These are phyloP conservation scores for Phytophthora sp. DNA, from an alignment of 352 stramenopile genomes.

Conservation along the genomic window DNA sequence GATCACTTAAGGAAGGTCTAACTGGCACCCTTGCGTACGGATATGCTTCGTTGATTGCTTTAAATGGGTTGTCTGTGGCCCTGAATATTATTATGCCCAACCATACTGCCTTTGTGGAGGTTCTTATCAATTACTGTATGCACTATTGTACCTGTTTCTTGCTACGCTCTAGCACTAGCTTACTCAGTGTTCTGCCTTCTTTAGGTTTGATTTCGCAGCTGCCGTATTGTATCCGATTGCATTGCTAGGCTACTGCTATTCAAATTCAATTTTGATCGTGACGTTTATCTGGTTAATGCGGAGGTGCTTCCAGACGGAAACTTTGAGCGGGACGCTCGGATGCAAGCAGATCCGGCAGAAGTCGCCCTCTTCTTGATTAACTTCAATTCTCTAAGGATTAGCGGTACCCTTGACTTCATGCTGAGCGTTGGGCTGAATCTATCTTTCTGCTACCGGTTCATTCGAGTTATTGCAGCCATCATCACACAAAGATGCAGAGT, in stretches of 20 bases:
- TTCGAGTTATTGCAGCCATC: constrained; percentile 22
- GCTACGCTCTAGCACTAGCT: too few species aligned
- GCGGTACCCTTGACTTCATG: constrained; percentile 30
- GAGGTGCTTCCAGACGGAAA: constrained; percentile 20
- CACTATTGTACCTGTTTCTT: constrained; percentile 18
- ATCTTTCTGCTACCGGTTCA: constrained; percentile 37
- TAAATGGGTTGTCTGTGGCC: constrained; percentile 29
- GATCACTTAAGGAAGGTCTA: constrained; percentile 25
- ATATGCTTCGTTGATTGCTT: constrained; percentile 23
- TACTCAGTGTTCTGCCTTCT: background rate
- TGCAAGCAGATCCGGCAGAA: constrained; percentile 32
- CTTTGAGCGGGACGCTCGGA: constrained; percentile 34
- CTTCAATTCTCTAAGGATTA: constrained; percentile 42
- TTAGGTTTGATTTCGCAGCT: constrained; percentile 41
- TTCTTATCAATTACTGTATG: constrained; percentile 43
- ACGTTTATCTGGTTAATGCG: constrained; percentile 20
- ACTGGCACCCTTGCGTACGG: constrained; percentile 18
- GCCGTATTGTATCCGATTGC: constrained; percentile 35
- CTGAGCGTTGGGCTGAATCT: constrained; percentile 41
- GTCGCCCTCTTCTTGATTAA: constrained; percentile 37
- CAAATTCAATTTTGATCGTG: constrained; percentile 37
- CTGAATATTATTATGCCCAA: constrained; percentile 13
- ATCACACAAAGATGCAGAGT: background rate
- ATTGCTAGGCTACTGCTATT: constrained; percentile 26
- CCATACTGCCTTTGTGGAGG: constrained; percentile 31